These are phyloP conservation scores for Penicillium sclerotiorum DNA, from an alignment of 2,329 filamentous ascomycete species.

Conservation along the genomic window DNA sequence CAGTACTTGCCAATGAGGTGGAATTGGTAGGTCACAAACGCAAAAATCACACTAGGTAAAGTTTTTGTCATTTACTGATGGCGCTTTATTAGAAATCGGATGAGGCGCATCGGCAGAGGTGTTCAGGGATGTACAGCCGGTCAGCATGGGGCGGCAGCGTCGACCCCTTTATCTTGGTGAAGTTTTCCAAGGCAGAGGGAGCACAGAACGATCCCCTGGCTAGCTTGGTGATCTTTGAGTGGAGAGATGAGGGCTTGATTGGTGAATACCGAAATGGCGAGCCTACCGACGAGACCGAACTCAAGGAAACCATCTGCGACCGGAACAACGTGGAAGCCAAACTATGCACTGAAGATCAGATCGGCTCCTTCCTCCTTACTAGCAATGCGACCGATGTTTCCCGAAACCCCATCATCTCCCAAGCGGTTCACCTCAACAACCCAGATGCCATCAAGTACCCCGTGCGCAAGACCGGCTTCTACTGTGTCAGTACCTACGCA, in stretches of 20 bases:
- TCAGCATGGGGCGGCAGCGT: slow-evolving; percentile 84
- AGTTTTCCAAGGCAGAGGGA: slow-evolving; percentile 67
- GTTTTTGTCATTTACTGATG: background rate
- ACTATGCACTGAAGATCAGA: slow-evolving; percentile 73
- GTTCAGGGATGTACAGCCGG: slow-evolving; percentile 91
- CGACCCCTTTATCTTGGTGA: slow-evolving; percentile 86
- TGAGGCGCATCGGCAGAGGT: slow-evolving; percentile 77
- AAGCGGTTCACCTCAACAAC: slow-evolving; percentile 79
- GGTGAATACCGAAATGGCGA: slow-evolving; percentile 61
- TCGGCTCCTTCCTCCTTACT: slow-evolving; percentile 81
- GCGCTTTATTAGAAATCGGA: slow-evolving; percentile 66
- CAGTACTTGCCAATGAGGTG: slow-evolving; percentile 49
- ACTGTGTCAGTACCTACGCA: slow-evolving; percentile 81
- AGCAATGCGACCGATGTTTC: slow-evolving; percentile 74
- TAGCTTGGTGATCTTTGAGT: slow-evolving; percentile 91
- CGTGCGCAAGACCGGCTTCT: slow-evolving; percentile 90
- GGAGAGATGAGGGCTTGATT: slow-evolving; percentile 79
- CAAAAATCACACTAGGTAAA: too few species aligned
- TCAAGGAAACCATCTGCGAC: slow-evolving; percentile 74
- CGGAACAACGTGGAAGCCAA: slow-evolving; percentile 67
- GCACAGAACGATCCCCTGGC: slow-evolving; percentile 71
- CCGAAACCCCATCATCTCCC: slow-evolving; percentile 71
- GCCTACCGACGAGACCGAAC: slow-evolving; percentile 54
- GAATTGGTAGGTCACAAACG: slow-evolving; percentile 47
- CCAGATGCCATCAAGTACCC: slow-evolving; percentile 74